Conservation (phyloP, 1,139 yeast genomes). For the Wickerhamomyces sp. region DNA sequence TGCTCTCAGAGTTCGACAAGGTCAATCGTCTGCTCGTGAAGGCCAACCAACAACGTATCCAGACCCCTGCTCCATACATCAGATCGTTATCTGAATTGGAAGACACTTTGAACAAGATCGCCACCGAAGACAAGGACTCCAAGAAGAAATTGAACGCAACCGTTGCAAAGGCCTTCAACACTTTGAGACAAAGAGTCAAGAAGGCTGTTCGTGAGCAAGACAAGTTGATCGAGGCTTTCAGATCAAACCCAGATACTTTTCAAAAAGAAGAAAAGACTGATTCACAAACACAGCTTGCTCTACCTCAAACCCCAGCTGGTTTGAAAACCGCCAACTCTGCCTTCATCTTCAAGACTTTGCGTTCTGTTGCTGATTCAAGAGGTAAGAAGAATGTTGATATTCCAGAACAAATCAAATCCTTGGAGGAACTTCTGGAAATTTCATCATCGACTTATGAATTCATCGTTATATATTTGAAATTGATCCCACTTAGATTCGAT, state of each 20-base stretch:
- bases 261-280: constrained; percentile 50
- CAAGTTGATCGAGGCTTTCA: constrained; percentile 52
- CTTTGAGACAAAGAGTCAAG: constrained; percentile 83
- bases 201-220: constrained; percentile 67
- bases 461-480: constrained; percentile 72
- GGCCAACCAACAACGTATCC: constrained; percentile 69
- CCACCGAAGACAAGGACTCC: constrained; percentile 58
- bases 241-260: constrained; percentile 68
- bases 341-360: constrained; percentile 65
- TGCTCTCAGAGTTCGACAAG: constrained; percentile 74
- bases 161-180: constrained; percentile 83
- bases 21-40: constrained; percentile 61
- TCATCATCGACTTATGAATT: constrained; percentile 67
- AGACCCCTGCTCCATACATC: constrained; percentile 68
- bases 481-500: constrained; percentile 88
- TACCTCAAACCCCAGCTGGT: constrained; percentile 26
- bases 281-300: constrained; percentile 26
- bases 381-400: constrained; percentile 94
- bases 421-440: constrained; percentile 54
- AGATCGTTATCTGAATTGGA: constrained; percentile 69
- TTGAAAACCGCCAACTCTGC: constrained; percentile 31
- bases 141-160: constrained; percentile 78
- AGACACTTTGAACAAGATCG: constrained; percentile 53
- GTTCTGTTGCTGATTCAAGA: constrained; percentile 78
- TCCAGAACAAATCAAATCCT: constrained; percentile 64